Base-by-base conservation (phyloP, 352 stramenopile species). In the Pythium aristosporum region DNA sequence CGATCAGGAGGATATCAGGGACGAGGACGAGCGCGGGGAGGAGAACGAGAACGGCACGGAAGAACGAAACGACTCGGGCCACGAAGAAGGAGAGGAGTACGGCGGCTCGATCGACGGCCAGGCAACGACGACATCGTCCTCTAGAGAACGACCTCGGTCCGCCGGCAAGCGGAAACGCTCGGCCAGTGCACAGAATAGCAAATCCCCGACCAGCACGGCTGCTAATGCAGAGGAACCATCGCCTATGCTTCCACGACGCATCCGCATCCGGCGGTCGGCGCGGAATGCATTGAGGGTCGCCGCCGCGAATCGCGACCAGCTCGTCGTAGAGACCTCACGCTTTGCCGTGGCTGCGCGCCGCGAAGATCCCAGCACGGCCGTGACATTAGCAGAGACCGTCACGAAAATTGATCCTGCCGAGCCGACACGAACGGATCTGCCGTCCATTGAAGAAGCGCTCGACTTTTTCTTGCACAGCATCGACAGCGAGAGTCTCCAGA, bases 401-500 rank as follows among this genome's bases (percentile, higher is more conserved):
- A 11, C 3, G 32, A 18, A 37, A 34, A 43, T 61, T 41, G 59
- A 65, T n/a, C 49, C 52, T 1, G 53, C 36, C 43, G 55, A 58
- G 54, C 43, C 53, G 1, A 32, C 53, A 11, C 41, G 3, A 28
- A 25, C 20, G 16, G 25, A 51, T n/a, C 39, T 71, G 20, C 64
- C 64, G 25, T 66, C 64, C 18, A 71, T 71, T 42, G 64, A 71
- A 53, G 64, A 71, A 60, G 64, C 64, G 15, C 63, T 71, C 46
- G 64, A 71, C 41, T 71, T 71, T 48, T 71, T 71, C 42, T 37
- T 71, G 3, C 36, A 56, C 25, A 54, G 18, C 34, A 62, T 71
- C 10, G 57, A 61, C 20, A 25, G 30, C n/a, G 55, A 61, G 9
- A 25, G 23, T 36, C 9, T 9, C 16, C 1, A 21, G 20, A 34